Conservation (phyloP, 345 rosid genomes). For the Citrus hindsii region DNA sequence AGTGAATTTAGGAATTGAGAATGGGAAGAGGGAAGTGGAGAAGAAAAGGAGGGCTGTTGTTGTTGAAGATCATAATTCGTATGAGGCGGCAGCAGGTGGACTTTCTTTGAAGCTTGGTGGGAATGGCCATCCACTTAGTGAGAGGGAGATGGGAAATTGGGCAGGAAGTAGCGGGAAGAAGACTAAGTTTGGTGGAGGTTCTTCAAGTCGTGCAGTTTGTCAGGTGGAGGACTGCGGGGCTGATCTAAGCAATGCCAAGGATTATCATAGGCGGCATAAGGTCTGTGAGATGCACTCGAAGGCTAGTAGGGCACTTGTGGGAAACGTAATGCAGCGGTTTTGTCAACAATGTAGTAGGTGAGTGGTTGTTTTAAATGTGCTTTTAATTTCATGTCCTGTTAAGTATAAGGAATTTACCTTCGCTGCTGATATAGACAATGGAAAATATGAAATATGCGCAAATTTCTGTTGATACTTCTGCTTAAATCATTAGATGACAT, state of each 20-base stretch:
- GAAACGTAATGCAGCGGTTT: slow-evolving; percentile 90
- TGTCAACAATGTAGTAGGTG: slow-evolving; percentile 99
- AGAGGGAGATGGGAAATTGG: slow-evolving; percentile 50
- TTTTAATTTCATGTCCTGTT: neutral
- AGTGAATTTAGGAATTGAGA: slow-evolving; percentile 45
- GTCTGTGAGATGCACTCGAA: slow-evolving; percentile 98
- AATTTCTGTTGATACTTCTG: neutral
- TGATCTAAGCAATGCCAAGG: slow-evolving; percentile 90
- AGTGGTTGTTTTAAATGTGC: slow-evolving; percentile 3
- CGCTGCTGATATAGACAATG: neutral
- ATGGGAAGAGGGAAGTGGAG: slow-evolving; percentile 58
- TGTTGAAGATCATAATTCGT: slow-evolving; percentile 48
- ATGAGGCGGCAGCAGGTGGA: slow-evolving; percentile 41
- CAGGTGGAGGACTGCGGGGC: slow-evolving; percentile 95
- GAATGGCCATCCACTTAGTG: slow-evolving; percentile 42
- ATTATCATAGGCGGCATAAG: slow-evolving; percentile 94
- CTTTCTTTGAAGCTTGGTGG: slow-evolving; percentile 80
- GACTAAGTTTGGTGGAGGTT: slow-evolving; percentile 57
- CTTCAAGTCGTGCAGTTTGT: slow-evolving; percentile 66
- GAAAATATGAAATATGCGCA: neutral
- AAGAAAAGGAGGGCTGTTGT: slow-evolving; percentile 73
- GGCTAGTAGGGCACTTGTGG: slow-evolving; percentile 81
- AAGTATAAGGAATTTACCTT: neutral
- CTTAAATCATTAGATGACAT: slow-evolving; percentile 4
- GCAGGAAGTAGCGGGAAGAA: slow-evolving; percentile 65